phyloP scores from a whole-genome alignment of 768 basidiomycete species.

The Suillus cothurnatus region DNA sequence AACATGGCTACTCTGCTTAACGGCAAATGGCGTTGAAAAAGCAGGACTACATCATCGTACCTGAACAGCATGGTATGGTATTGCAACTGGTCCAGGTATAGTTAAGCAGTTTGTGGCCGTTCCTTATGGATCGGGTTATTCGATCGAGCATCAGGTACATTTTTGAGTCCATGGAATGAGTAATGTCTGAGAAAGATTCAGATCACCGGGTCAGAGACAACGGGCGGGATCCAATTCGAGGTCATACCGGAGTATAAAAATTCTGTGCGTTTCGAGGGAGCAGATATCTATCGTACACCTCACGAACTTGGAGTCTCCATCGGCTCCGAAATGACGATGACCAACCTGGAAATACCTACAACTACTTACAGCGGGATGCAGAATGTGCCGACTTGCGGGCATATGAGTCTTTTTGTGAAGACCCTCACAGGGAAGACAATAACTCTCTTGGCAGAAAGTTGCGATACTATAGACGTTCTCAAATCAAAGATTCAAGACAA shows the following conservation, averaged over 20 bases:
- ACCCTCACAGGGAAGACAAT: slow-evolving; percentile 84
- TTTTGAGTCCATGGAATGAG: background rate
- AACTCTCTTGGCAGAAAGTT: slow-evolving; percentile 82
- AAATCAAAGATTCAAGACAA: slow-evolving; percentile 74
- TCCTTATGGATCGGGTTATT: slow-evolving; percentile 23
- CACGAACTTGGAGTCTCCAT: background rate
- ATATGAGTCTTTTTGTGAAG: slow-evolving; percentile 84
- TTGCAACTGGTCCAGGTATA: slow-evolving; percentile 25
- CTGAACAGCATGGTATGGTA: slow-evolving; percentile 18
- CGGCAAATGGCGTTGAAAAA: slow-evolving; percentile 1
- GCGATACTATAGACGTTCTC: slow-evolving; percentile 84
- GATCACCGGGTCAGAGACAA: background rate
- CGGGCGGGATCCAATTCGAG: slow-evolving; percentile 17
- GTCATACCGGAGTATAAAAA: slow-evolving; percentile 4
- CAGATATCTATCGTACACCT: slow-evolving; percentile 1
- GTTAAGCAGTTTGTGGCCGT: slow-evolving; percentile 23
- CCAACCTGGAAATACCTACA: background rate
- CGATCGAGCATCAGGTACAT: slow-evolving; percentile 24
- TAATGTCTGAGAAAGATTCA: background rate
- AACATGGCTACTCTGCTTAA: slow-evolving; percentile 1
- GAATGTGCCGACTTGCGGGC: slow-evolving; percentile 44
- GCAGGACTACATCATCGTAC: slow-evolving; percentile 27
- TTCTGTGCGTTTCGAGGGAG: background rate
- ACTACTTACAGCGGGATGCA: background rate
- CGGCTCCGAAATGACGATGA: background rate